phyloP scores from a whole-genome alignment of 257 asterid species.

The Paulownia fortunei region DNA sequence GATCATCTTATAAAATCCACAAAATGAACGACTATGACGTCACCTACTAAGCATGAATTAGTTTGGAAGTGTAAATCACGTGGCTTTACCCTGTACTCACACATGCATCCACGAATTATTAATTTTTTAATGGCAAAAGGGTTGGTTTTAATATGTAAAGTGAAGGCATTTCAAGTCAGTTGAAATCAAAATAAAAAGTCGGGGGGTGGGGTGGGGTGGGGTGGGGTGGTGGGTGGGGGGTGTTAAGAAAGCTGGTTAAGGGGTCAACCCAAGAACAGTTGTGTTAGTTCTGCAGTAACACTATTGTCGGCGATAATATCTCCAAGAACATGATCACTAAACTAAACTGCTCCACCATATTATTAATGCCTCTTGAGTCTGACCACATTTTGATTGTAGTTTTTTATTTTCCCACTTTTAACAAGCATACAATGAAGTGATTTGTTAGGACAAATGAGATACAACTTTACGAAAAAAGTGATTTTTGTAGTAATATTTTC shows the following conservation, averaged over 20 bases:
- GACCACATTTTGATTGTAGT: no score
- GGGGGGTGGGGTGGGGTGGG: no score
- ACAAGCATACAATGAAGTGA: neutral
- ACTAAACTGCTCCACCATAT: constrained; percentile 19
- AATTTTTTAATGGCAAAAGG: neutral
- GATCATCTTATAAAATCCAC: no score
- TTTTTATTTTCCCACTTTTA: no score
- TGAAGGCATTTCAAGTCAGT: neutral
- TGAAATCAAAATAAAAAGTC: neutral
- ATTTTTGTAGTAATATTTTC: neutral
- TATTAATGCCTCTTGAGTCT: constrained; percentile 15
- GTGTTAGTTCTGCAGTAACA: constrained; percentile 23
- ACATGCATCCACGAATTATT: neutral
- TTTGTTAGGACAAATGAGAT: neutral
- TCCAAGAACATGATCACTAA: constrained; percentile 40
- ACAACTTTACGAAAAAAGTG: neutral
- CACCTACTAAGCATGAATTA: neutral
- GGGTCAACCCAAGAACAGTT: constrained; percentile 20
- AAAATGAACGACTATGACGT: no score
- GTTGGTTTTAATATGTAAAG: neutral
- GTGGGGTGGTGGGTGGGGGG: no score
- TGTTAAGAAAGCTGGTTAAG: neutral
- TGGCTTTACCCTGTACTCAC: constrained; percentile 20
- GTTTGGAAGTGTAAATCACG: constrained; percentile 8
- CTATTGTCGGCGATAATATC: constrained; percentile 39